Evolutionary conservation across 2,329 filamentous ascomycete genomes (phyloP).

Genomic region (Aspergillus puulaauensis): DNA sequence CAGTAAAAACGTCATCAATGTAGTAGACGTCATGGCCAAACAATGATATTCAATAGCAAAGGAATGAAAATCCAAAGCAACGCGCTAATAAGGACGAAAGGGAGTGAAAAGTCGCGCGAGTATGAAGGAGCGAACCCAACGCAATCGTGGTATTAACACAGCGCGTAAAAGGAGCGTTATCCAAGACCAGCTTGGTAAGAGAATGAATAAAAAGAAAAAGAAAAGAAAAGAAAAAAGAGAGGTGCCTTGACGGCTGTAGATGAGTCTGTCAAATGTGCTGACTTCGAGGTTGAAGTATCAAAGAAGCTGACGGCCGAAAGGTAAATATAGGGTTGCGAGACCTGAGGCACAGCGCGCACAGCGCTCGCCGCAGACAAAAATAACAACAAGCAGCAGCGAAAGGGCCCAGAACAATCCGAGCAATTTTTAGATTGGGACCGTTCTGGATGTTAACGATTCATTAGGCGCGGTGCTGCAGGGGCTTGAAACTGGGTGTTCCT

Average conservation of each 20-base stretch:
- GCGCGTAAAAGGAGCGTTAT: conserved; percentile 9
- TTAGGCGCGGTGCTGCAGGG: conserved; percentile 20
- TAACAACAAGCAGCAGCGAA: conserved; percentile 15
- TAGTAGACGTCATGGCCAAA: conserved; percentile 32
- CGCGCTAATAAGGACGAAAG: conserved; percentile 1
- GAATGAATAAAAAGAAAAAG: conserved; percentile 5
- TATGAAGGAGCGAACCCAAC: not conserved
- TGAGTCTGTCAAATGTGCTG: not conserved
- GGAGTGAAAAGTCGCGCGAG: not conserved
- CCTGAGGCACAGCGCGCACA: not conserved
- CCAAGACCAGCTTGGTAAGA: conserved; percentile 21
- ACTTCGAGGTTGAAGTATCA: not conserved
- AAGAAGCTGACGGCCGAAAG: conserved; percentile 4
- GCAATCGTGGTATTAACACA: conserved; percentile 2
- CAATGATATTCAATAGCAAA: not conserved
- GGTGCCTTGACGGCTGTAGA: conserved; percentile 5
- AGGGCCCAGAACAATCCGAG: conserved; percentile 15
- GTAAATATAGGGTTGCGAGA: conserved; percentile 14
- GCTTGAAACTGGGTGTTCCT: conserved; percentile 19
- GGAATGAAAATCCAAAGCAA: conserved; percentile 1
- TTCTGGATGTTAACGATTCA: conserved; percentile 20
- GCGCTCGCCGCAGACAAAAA: conserved; percentile 9
- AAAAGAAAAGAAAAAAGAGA: not conserved
- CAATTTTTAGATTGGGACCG: conserved; percentile 6
- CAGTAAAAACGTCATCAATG: conserved; percentile 38